Evolutionary conservation across 2,329 filamentous ascomycete species (phyloP), one percentile per base, ranked within the genome.

Genomic region (Aspergillus phoenicis): DNA sequence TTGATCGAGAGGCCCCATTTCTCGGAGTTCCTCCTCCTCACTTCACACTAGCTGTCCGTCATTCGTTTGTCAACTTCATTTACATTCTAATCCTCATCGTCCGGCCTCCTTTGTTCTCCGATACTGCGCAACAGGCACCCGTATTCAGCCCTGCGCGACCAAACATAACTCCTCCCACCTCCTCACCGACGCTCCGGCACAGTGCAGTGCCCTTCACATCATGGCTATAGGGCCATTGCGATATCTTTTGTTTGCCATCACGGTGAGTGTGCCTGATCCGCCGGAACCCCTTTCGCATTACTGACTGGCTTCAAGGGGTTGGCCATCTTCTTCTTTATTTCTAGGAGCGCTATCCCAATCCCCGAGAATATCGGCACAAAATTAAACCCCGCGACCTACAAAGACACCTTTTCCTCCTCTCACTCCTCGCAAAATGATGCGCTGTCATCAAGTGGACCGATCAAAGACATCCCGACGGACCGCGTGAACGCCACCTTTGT

Each of bases 401-500:
- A 70, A 51, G 66, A 68, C n/a, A 28, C 64, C 17, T 57, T 60
- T 3, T 36, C 59, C 26, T 41, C 56, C 13, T 54, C 51, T 11
- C 61, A 66, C 7, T 55, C 64, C 41, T 61, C 65, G 55, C 61
- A 68, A 20, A 63, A 66, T 51, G 65, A 66, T 49, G 76, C 79
- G 63, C 51, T 62, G 30, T 56, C 58, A 22, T 38, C 26, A n/a
- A 49, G 28, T 22, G 55, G 45, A 49, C 65, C 15, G 58, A 62
- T 26, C 65, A 67, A 47, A 17, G 83, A 83, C 33, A 84, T 85
- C 13, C 81, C 86, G 55, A 60, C 60, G 17, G 86, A 88, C 62
- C 90, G 91, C 71, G 91, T 96, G 84, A 99, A 99, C 78, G 95
- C 96, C 54, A 99, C 95, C 10, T 99, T 99, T 73, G 93, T 99